These are phyloP conservation scores for Globisporangium abappressorium DNA, from an alignment of 352 stramenopile genomes.

Conservation along the genomic window DNA sequence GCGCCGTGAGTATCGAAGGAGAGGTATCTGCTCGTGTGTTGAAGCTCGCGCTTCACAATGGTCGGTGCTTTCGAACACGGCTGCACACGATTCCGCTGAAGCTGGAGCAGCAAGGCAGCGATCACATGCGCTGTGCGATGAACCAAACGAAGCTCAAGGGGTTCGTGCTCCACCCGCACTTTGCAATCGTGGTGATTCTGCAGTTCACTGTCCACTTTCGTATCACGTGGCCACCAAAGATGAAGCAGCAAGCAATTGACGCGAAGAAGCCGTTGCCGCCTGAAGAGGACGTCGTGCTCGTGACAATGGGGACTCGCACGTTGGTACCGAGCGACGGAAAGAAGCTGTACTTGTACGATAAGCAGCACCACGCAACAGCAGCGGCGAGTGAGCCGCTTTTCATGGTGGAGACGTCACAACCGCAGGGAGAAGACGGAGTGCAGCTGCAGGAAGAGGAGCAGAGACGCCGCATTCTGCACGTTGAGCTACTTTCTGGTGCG, in stretches of 20 bases:
- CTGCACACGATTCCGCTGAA: constrained; percentile 71
- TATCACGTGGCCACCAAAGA: constrained; percentile 58
- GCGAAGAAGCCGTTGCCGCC: constrained; percentile 47
- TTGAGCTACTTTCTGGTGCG: constrained; percentile 64
- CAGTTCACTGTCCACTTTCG: constrained; percentile 88
- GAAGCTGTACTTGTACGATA: constrained; percentile 72
- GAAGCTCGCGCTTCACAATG: constrained; percentile 89
- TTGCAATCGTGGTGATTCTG: constrained; percentile 80
- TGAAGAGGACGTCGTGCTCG: constrained; percentile 73
- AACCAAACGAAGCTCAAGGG: constrained; percentile 58
- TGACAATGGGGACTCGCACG: constrained; percentile 67
- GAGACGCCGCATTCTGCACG: constrained; percentile 45
- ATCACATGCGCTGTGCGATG: constrained; percentile 51
- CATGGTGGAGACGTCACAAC: constrained; percentile 6
- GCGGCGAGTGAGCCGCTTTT: constrained; percentile 20
- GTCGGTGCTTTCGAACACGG: constrained; percentile 67
- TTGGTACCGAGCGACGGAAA: constrained; percentile 73
- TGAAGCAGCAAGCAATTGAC: constrained; percentile 63
- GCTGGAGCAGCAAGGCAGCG: constrained; percentile 56
- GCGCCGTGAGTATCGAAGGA: constrained; percentile 47
- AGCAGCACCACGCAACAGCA: constrained; percentile 38
- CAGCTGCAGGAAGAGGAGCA: constrained; percentile 19
- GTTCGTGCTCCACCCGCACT: constrained; percentile 73
- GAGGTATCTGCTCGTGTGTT: constrained; percentile 75
- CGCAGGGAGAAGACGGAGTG: constrained; percentile 3